These are phyloP conservation scores for Straminergon stramineum DNA, from an alignment of 225 moss, liverwort and hornwort genomes.

Conservation along the genomic window DNA sequence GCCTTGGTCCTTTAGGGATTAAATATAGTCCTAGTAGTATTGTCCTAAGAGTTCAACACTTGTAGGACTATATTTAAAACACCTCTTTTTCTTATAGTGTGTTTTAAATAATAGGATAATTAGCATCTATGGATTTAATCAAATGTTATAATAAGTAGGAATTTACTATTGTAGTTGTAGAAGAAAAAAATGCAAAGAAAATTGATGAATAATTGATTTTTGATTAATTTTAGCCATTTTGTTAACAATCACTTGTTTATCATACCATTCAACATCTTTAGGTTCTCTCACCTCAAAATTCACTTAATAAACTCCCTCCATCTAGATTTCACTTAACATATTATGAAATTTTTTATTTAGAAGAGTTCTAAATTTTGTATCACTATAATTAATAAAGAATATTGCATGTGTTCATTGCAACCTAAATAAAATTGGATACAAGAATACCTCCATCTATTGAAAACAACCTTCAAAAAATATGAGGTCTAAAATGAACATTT, in stretches of 20 bases:
- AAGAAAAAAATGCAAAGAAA: no score
- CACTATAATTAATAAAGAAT: background rate
- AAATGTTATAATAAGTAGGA: background rate
- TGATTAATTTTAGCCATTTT: no score
- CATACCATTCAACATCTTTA: no score
- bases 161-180: background rate
- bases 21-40: no score
- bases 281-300: no score
- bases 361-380: background rate
- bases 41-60: no score
- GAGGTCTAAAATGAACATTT: background rate
- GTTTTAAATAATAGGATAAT: background rate
- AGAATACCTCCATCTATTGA: background rate
- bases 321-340: background rate
- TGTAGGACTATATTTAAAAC: no score
- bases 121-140: background rate
- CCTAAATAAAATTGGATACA: background rate
- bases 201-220: no score
- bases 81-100: no score
- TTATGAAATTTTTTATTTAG: background rate
- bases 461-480: background rate
- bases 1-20: no score
- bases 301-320: background rate
- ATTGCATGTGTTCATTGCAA: background rate
- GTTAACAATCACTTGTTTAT: no score